These are phyloP conservation scores for Myrica gale DNA, from an alignment of 306 rosid genomes.

Conservation along the genomic window DNA sequence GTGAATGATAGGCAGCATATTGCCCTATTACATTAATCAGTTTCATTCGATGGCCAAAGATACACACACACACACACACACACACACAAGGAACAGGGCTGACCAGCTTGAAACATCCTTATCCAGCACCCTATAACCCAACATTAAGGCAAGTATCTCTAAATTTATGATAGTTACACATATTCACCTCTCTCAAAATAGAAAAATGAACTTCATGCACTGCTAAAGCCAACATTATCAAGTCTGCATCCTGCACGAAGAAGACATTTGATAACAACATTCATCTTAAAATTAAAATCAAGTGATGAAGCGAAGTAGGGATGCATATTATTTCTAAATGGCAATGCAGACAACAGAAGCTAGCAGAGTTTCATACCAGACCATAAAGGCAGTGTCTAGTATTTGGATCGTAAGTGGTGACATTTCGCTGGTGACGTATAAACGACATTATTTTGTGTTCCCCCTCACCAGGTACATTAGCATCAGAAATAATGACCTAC, in stretches of 20 bases:
- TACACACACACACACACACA: no score
- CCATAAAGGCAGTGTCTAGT: conserved; percentile 62
- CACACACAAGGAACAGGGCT: no score
- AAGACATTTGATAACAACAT: background rate
- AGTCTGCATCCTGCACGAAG: conserved; percentile 58
- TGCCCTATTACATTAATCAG: no score
- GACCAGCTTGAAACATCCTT: background rate
- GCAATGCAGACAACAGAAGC: background rate
- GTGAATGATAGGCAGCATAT: no score
- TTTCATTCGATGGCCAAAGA: no score
- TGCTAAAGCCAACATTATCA: conserved; percentile 53
- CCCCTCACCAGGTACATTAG: conserved; percentile 74
- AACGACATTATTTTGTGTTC: conserved; percentile 58
- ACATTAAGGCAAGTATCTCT: background rate
- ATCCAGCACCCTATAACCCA: background rate
- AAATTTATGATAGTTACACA: background rate
- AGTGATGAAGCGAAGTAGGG: background rate
- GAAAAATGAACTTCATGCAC: conserved; percentile 66
- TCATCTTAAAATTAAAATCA: background rate
- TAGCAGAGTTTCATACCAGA: conserved; percentile 28
- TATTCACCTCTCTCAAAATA: conserved; percentile 55
- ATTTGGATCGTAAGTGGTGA: conserved; percentile 43
- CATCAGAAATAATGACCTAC: conserved; percentile 56
- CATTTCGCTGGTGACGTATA: conserved; percentile 40
- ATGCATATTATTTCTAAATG: background rate